A percentile compares a stretch with the other conserved stretches of the same genome.
Evolutionary conservation across 1,284 basidiomycete genomes (phyloP).

Genomic region (Gomphus bonarii): DNA sequence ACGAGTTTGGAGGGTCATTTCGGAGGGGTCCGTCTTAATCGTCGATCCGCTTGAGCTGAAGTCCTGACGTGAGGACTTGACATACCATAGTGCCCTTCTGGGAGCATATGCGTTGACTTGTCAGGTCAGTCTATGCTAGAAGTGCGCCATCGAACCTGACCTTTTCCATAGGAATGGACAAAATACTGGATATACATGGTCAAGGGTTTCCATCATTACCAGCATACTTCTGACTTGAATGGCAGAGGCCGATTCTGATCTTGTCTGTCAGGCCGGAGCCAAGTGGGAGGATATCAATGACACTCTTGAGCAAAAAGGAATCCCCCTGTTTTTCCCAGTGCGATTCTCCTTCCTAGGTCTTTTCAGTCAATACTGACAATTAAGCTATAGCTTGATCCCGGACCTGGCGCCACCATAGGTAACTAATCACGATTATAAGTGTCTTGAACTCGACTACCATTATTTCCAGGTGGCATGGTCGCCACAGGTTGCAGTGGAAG

Average conservation of each 20-base stretch:
- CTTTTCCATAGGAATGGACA: constrained; percentile 58
- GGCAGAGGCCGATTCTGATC: constrained; percentile 68
- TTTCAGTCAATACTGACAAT: not conserved
- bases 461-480: constrained; percentile 65
- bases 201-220: constrained; percentile 12
- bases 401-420: constrained; percentile 69
- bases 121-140: not conserved
- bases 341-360: constrained; percentile 17
- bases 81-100: constrained; percentile 34
- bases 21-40: constrained; percentile 38
- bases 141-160: not conserved
- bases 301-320: constrained; percentile 54
- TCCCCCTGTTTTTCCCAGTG: constrained; percentile 85
- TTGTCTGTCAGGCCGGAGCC: constrained; percentile 76
- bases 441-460: not conserved
- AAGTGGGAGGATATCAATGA: constrained; percentile 85
- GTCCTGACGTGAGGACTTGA: not conserved
- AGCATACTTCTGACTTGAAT: not conserved
- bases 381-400: constrained; percentile 57
- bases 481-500: constrained; percentile 76
- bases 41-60: not conserved
- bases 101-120: constrained; percentile 82
- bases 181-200: constrained; percentile 73
- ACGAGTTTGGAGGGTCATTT: constrained; percentile 62
- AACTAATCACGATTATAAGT: not conserved